Conservation (phyloP, 2,329 filamentous ascomycete genomes). For the Sporothrix brasiliensis region DNA sequence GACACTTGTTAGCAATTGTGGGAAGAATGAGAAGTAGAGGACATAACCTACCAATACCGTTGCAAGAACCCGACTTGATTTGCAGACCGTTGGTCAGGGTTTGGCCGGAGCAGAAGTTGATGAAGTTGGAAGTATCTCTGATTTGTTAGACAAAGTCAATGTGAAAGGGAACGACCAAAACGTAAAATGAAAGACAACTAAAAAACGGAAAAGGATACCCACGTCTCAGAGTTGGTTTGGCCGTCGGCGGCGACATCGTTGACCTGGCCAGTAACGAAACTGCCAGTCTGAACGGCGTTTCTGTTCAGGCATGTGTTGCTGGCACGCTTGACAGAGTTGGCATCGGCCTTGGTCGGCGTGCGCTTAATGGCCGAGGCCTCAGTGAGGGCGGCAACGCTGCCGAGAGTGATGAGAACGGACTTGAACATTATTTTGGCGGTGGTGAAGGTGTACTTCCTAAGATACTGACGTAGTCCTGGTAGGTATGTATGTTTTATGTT, state of each 20-base stretch:
- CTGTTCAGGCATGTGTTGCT: slow-evolving; percentile 46
- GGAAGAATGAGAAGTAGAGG: not conserved
- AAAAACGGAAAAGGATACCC: slow-evolving; percentile 38
- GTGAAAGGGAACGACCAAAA: not conserved
- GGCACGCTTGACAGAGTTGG: slow-evolving; percentile 36
- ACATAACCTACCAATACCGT: slow-evolving; percentile 60
- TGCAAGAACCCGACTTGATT: slow-evolving; percentile 62
- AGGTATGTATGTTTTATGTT: not conserved
- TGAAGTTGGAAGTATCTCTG: slow-evolving; percentile 63
- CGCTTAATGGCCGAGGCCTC: slow-evolving; percentile 51
- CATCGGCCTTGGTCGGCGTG: slow-evolving; percentile 46
- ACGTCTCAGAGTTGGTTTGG: slow-evolving; percentile 58
- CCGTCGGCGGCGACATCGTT: slow-evolving; percentile 47
- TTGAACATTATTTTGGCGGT: slow-evolving; percentile 57
- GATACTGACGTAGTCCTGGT: slow-evolving; percentile 5
- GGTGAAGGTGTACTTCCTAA: not conserved
- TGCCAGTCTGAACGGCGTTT: slow-evolving; percentile 55
- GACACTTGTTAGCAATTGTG: not conserved
- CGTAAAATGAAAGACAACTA: too few relatives aligned
- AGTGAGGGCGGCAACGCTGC: slow-evolving; percentile 51
- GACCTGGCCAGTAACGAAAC: slow-evolving; percentile 53
- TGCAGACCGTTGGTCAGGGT: slow-evolving; percentile 65
- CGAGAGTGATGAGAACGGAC: slow-evolving; percentile 52
- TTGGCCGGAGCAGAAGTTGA: slow-evolving; percentile 63
- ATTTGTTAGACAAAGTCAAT: slow-evolving; percentile 12